Evolutionary conservation across 2,329 filamentous ascomycete species (phyloP).

Genomic region (Tympanopsis confertula): DNA sequence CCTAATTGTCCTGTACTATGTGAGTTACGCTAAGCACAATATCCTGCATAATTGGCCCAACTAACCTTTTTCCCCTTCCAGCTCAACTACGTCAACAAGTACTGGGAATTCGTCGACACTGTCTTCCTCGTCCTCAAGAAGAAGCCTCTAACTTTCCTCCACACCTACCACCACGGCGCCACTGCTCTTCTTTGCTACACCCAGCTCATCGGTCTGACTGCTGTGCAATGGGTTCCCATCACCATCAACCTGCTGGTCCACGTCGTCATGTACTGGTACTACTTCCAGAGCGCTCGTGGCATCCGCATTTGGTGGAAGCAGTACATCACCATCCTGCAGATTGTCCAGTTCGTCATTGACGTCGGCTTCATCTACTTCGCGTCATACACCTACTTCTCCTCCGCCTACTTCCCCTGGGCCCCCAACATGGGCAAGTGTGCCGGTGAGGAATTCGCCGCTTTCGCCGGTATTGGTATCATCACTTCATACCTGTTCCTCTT

Average conservation of each 20-base stretch:
- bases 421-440: slow-evolving; percentile 80
- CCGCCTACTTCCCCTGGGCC: slow-evolving; percentile 74
- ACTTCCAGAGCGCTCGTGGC: slow-evolving; percentile 95
- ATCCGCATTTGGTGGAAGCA: slow-evolving; percentile 99
- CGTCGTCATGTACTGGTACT: slow-evolving; percentile 99
- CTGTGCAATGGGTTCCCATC: slow-evolving; percentile 92
- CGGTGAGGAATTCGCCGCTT: slow-evolving; percentile 91
- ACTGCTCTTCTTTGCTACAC: slow-evolving; percentile 97
- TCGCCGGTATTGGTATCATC: slow-evolving; percentile 82
- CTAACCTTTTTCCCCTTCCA: slow-evolving; percentile 21
- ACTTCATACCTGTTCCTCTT: slow-evolving; percentile 94
- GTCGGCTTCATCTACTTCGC: slow-evolving; percentile 97
- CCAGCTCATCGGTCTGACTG: slow-evolving; percentile 82
- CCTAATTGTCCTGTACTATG: slow-evolving; percentile 91
- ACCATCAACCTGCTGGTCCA: slow-evolving; percentile 86
- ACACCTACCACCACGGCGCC: slow-evolving; percentile 97
- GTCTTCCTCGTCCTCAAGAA: slow-evolving; percentile 98
- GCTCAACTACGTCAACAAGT: slow-evolving; percentile 98
- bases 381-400: slow-evolving; percentile 96
- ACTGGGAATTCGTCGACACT: slow-evolving; percentile 88
- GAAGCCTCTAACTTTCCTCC: slow-evolving; percentile 97
- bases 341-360: slow-evolving; percentile 93
- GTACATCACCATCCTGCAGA: slow-evolving; percentile 96
- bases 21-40: slow-evolving; percentile 33
- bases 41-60: neutral